Conservation (phyloP, 2,329 filamentous ascomycete species). For the Pseudogymnoascus sp. region DNA sequence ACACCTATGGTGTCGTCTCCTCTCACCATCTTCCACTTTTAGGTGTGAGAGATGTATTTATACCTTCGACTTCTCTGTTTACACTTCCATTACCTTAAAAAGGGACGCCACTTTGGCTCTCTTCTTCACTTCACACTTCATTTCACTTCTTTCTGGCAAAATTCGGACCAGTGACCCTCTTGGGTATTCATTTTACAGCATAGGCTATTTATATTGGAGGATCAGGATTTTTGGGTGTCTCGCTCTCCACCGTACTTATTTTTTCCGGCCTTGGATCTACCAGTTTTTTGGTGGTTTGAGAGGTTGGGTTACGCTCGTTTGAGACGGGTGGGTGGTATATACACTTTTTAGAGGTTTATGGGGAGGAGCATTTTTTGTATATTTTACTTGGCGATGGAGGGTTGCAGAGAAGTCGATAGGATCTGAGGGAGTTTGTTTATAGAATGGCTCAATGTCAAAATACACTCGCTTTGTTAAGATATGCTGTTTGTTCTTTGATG, state of each 20-base stretch:
- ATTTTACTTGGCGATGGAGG: not conserved
- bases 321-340: constrained; percentile 6
- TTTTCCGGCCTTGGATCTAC: constrained; percentile 1
- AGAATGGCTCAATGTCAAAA: not conserved
- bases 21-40: constrained; percentile 1
- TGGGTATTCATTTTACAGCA: constrained; percentile 9
- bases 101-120: not conserved
- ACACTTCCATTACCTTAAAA: not conserved
- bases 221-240: not conserved
- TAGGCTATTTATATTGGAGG: constrained; percentile 7
- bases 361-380: not conserved
- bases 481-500: not conserved
- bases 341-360: not conserved
- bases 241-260: not conserved
- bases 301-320: constrained; percentile 5
- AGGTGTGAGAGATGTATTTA: constrained; percentile 8
- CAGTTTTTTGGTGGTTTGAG: not conserved
- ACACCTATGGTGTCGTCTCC: not conserved
- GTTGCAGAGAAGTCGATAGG: not conserved
- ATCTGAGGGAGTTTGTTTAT: not conserved
- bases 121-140: not conserved
- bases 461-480: constrained; percentile 7
- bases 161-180: constrained; percentile 1
- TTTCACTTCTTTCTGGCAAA: not conserved
- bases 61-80: constrained; percentile 7